A percentile compares a stretch with the other conserved stretches of the same genome.
Evolutionary conservation across 805 yeast genomes (phyloP).

Genomic region (Metschnikowia continentalis): DNA sequence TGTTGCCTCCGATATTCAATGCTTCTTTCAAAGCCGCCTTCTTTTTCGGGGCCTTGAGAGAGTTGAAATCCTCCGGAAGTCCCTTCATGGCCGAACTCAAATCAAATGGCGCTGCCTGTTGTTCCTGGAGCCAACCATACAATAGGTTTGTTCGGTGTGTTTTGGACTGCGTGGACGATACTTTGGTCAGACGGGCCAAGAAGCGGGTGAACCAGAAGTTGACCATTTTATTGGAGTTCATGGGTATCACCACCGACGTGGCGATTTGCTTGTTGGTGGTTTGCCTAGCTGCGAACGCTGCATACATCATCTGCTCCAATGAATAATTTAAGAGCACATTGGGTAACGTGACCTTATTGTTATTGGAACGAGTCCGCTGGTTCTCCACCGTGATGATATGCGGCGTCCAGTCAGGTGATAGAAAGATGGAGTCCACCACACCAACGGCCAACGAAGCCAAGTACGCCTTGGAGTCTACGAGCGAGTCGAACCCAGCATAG

Average conservation of each 20-base stretch:
- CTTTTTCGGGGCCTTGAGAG: constrained; percentile 6
- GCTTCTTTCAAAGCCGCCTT: constrained; percentile 8
- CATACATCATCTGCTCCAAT: constrained; percentile 35
- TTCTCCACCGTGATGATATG: constrained; percentile 33
- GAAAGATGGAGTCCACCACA: constrained; percentile 21
- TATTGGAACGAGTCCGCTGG: constrained; percentile 37
- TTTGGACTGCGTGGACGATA: constrained; percentile 12
- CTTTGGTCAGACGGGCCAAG: constrained; percentile 15
- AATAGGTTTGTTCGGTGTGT: constrained; percentile 8
- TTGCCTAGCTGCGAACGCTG: constrained; percentile 24
- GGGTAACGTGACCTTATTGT: constrained; percentile 34
- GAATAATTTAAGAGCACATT: constrained; percentile 35
- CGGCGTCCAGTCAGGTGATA: constrained; percentile 14
- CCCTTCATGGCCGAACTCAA: not conserved
- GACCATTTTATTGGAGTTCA: constrained; percentile 35
- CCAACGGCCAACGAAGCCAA: constrained; percentile 19
- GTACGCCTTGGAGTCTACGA: constrained; percentile 27
- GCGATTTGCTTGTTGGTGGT: constrained; percentile 9
- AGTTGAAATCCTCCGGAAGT: constrained; percentile 6
- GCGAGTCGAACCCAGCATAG: constrained; percentile 5
- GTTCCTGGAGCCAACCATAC: constrained; percentile 15
- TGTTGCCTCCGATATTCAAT: constrained; percentile 3
- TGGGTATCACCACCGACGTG: constrained; percentile 26
- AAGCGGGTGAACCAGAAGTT: constrained; percentile 37
- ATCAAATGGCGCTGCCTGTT: constrained; percentile 11